phyloP scores from a whole-genome alignment of 768 basidiomycete genomes.

The Russula olivacea region DNA sequence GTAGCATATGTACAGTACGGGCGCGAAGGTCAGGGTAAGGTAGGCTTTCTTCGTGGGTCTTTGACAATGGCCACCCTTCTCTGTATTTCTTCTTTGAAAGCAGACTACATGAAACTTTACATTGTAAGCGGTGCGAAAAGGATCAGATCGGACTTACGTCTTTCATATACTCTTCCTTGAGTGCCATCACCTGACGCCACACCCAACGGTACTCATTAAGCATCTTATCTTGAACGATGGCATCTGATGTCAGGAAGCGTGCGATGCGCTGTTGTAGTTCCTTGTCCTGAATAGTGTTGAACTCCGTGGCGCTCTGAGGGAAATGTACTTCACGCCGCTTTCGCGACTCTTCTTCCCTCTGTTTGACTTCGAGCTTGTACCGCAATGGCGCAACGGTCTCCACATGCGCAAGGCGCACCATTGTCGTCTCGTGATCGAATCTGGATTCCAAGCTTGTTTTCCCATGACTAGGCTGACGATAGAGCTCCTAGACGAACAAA shows the following conservation, averaged over 20 bases:
- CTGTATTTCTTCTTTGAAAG: constrained; percentile 19
- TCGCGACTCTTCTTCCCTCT: constrained; percentile 18
- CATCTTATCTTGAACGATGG: constrained; percentile 22
- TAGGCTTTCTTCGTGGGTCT: constrained; percentile 23
- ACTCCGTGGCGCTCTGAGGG: constrained; percentile 19
- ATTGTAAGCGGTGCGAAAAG: constrained; percentile 1
- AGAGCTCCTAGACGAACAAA: constrained; percentile 3
- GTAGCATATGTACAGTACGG: not conserved
- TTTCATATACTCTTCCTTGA: constrained; percentile 17
- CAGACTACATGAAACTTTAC: not conserved
- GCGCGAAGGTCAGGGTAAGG: constrained; percentile 3
- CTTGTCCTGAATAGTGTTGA: constrained; percentile 17
- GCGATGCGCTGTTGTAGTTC: constrained; percentile 22
- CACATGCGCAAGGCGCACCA: constrained; percentile 14
- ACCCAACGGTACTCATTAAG: constrained; percentile 15
- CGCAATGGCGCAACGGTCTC: constrained; percentile 15
- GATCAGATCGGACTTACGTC: constrained; percentile 21
- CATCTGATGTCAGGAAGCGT: constrained; percentile 21
- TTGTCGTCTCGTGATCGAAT: constrained; percentile 16
- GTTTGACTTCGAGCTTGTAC: constrained; percentile 1
- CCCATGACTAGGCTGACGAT: constrained; percentile 1
- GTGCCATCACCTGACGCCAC: constrained; percentile 14
- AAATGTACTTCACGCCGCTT: constrained; percentile 20
- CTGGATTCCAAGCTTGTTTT: constrained; percentile 10
- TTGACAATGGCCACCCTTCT: constrained; percentile 20